phyloP scores from a whole-genome alignment of 768 basidiomycete genomes.

The Mycena venus region DNA sequence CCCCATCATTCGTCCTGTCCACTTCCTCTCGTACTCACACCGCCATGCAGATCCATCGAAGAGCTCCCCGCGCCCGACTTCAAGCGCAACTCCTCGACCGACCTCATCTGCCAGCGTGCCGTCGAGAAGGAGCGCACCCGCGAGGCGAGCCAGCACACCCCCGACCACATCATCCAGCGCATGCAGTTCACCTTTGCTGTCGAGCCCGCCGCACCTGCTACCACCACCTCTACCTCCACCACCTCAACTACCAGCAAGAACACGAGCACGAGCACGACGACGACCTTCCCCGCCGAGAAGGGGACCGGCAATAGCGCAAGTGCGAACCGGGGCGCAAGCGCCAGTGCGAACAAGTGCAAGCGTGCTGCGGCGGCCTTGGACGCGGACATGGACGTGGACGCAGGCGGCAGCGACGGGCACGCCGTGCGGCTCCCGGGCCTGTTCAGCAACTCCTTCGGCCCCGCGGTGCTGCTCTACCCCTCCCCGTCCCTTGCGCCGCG shows the following conservation, averaged over 20 bases:
- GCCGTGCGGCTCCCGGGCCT: slow-evolving; percentile 79
- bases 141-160: slow-evolving; percentile 72
- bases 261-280: background rate
- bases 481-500: slow-evolving; percentile 75
- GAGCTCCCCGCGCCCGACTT: slow-evolving; percentile 89
- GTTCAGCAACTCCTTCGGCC: slow-evolving; percentile 83
- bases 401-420: too few species aligned
- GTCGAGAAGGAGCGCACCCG: slow-evolving; percentile 86
- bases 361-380: slow-evolving; percentile 43
- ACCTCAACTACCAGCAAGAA: background rate
- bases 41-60: slow-evolving; percentile 77
- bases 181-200: slow-evolving; percentile 94
- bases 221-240: background rate
- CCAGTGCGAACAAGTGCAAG: slow-evolving; percentile 56
- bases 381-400: too few species aligned
- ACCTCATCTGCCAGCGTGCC: slow-evolving; percentile 85
- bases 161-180: slow-evolving; percentile 82
- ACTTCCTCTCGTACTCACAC: too few species aligned
- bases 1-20: background rate
- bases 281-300: too few species aligned
- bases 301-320: too few species aligned
- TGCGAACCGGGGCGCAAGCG: slow-evolving; percentile 65
- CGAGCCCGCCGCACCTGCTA: slow-evolving; percentile 62
- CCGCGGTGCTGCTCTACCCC: slow-evolving; percentile 80
- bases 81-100: slow-evolving; percentile 80